Percentiles rank a stretch among this genome's conserved stretches.
Evolutionary conservation across 2,329 filamentous ascomycete genomes (phyloP).

Genomic region (Aspergillus bombycis): DNA sequence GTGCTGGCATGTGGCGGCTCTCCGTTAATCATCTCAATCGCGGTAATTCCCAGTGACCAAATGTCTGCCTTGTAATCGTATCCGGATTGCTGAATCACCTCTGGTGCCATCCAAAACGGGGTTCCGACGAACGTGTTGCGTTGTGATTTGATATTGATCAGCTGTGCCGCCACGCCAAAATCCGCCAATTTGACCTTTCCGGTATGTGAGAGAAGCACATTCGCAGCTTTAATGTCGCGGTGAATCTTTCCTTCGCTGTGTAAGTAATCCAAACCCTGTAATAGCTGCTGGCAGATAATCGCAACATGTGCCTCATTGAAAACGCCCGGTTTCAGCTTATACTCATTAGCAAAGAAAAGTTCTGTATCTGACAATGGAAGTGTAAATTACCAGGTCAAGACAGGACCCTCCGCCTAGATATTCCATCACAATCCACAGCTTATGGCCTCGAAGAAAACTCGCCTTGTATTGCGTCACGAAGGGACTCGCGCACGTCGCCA

Average conservation of each 20-base stretch:
- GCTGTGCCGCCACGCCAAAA: constrained; percentile 93
- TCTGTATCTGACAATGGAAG: background rate
- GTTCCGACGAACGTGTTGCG: constrained; percentile 97
- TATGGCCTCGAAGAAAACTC: constrained; percentile 93
- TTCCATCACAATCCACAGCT: constrained; percentile 99
- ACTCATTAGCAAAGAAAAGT: background rate
- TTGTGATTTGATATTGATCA: constrained; percentile 97
- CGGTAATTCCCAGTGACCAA: constrained; percentile 90
- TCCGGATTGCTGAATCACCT: constrained; percentile 85
- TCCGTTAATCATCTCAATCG: constrained; percentile 84
- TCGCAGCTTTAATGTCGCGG: constrained; percentile 94
- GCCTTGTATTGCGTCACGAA: constrained; percentile 96
- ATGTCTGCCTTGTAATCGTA: constrained; percentile 91
- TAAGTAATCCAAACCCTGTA: constrained; percentile 88
- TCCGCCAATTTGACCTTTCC: constrained; percentile 96
- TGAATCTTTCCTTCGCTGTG: constrained; percentile 95
- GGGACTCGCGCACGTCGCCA: constrained; percentile 91
- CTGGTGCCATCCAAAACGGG: constrained; percentile 95
- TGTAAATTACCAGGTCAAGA: constrained; percentile 72
- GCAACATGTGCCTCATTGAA: constrained; percentile 91
- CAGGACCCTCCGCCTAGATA: constrained; percentile 94
- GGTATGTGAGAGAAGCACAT: constrained; percentile 85
- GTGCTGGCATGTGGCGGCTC: constrained; percentile 85
- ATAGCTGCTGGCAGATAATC: constrained; percentile 88
- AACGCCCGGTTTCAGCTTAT: constrained; percentile 81